Percentiles rank a stretch among this genome's conserved stretches.
Conservation (phyloP, 169 alveolate genomes). For the Plasmodium chabaudi region DNA sequence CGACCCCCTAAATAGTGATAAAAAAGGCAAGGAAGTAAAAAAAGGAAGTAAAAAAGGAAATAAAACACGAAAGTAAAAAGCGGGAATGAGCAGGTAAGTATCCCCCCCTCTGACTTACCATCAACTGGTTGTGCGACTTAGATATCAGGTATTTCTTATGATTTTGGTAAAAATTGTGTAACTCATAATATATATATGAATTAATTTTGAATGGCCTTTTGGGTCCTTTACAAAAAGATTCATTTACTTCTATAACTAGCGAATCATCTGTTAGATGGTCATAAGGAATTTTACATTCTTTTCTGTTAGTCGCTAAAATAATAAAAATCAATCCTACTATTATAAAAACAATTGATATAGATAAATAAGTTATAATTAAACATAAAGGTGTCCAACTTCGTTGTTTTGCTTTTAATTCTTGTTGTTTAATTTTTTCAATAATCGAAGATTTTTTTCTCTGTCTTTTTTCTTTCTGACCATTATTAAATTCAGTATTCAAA, state of each 20-base stretch:
- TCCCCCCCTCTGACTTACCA: slow-evolving; percentile 29
- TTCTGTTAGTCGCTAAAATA: slow-evolving; percentile 43
- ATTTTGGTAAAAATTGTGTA: slow-evolving; percentile 83
- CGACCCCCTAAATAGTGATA: slow-evolving; percentile 62
- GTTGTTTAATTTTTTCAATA: slow-evolving; percentile 65
- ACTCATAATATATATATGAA: slow-evolving; percentile 78
- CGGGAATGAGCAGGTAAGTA: background rate
- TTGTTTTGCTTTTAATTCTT: slow-evolving; percentile 50
- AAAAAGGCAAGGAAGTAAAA: background rate
- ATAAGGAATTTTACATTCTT: slow-evolving; percentile 76
- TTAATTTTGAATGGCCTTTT: slow-evolving; percentile 66
- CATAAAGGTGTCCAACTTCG: slow-evolving; percentile 66
- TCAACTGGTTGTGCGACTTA: slow-evolving; percentile 81
- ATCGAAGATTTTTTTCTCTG: slow-evolving; percentile 15
- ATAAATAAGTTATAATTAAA: slow-evolving; percentile 36
- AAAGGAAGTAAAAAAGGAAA: background rate
- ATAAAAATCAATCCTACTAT: slow-evolving; percentile 68
- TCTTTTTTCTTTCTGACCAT: slow-evolving; percentile 5
- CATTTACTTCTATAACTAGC: slow-evolving; percentile 36
- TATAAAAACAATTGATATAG: slow-evolving; percentile 29
- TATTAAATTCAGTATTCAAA: background rate
- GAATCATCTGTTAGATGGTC: background rate
- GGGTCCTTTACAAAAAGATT: slow-evolving; percentile 61
- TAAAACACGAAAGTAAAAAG: background rate
- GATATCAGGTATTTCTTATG: slow-evolving; percentile 79